phyloP scores from a whole-genome alignment of 352 stramenopile species.

The Globisporangium cederbergense region DNA sequence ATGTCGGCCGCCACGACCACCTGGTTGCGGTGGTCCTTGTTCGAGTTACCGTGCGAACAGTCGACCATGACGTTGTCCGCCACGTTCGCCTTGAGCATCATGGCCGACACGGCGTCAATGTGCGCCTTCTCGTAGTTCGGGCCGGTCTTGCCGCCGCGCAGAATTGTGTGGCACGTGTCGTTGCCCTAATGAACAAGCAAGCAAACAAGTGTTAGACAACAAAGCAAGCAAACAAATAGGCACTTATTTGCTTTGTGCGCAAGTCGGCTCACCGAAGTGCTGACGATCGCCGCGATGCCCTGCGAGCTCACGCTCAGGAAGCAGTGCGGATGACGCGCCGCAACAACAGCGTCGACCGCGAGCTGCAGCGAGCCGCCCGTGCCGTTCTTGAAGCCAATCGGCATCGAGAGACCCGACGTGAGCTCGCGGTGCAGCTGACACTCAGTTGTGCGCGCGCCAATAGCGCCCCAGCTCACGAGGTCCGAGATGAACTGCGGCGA shows the following conservation, averaged over 20 bases:
- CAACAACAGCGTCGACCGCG: conserved; percentile 81
- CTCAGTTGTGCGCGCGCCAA: conserved; percentile 89
- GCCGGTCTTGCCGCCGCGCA: conserved; percentile 81
- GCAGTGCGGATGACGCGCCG: conserved; percentile 79
- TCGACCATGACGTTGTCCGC: conserved; percentile 88
- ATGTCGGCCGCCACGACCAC: conserved; percentile 69
- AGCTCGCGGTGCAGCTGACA: conserved; percentile 89
- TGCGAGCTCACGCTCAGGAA: conserved; percentile 88
- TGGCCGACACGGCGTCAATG: conserved; percentile 71
- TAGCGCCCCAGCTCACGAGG: conserved; percentile 86
- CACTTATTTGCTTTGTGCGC: too few species aligned
- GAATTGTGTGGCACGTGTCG: conserved; percentile 85
- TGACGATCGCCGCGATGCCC: conserved; percentile 84
- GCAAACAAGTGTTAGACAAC: neutral
- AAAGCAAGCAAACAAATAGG: neutral
- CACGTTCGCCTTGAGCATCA: conserved; percentile 85
- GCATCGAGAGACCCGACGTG: conserved; percentile 86
- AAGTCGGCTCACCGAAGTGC: conserved; percentile 41
- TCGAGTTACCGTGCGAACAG: conserved; percentile 90
- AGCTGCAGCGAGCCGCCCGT: conserved; percentile 84
- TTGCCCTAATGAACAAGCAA: conserved; percentile 46
- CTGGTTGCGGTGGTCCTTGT: conserved; percentile 89
- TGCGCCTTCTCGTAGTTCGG: conserved; percentile 85
- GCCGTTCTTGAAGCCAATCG: conserved; percentile 92
- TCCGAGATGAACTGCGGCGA: conserved; percentile 90